Evolutionary conservation across 2,329 filamentous ascomycete genomes (phyloP).

Genomic region (Whalleya microplaca): DNA sequence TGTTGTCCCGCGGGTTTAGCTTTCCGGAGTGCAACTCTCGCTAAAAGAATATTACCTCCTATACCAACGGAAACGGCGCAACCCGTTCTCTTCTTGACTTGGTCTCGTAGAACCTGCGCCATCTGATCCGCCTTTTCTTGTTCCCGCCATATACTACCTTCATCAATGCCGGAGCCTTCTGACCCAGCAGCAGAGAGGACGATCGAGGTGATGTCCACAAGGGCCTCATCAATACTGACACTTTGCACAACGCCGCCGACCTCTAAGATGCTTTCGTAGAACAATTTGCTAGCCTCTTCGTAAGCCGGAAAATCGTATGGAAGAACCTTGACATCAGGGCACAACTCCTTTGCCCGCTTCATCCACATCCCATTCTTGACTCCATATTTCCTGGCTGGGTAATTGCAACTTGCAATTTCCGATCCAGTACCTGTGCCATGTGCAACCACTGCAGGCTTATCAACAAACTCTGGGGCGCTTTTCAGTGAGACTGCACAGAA

Average conservation of each 20-base stretch:
- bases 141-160: constrained; percentile 75
- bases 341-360: constrained; percentile 83
- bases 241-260: constrained; percentile 88
- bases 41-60: constrained; percentile 85
- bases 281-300: constrained; percentile 84
- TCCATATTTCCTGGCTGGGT: constrained; percentile 81
- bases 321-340: constrained; percentile 84
- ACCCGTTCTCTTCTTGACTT: constrained; percentile 74
- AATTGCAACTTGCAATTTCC: constrained; percentile 98
- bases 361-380: constrained; percentile 99
- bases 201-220: constrained; percentile 78
- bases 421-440: constrained; percentile 85
- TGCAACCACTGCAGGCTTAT: constrained; percentile 86
- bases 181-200: constrained; percentile 69
- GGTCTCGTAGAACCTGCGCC: constrained; percentile 66
- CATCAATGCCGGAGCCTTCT: constrained; percentile 65
- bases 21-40: constrained; percentile 86
- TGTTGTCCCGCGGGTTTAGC: constrained; percentile 95
- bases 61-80: constrained; percentile 94
- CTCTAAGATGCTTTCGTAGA: constrained; percentile 83
- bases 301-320: constrained; percentile 96
- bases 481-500: constrained; percentile 91
- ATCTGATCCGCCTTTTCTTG: constrained; percentile 78
- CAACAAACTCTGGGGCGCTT: constrained; percentile 71
- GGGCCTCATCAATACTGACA: constrained; percentile 93